Conservation (phyloP, 352 stramenopile genomes). For the Albugo laibachii region DNA sequence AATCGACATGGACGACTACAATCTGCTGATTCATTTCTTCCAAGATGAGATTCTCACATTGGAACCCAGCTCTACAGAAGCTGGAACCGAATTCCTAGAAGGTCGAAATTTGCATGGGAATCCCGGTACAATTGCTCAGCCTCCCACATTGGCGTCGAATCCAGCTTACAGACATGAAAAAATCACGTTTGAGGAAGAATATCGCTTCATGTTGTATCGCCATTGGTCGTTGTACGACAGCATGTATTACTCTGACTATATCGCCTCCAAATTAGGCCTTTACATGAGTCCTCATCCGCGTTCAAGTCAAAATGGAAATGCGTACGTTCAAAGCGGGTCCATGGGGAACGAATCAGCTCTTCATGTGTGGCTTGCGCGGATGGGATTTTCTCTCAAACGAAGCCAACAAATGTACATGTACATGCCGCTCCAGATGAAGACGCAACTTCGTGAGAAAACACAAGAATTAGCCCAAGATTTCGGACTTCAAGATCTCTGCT, state of each 20-base stretch:
- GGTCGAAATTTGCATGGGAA: not conserved
- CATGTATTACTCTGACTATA: conserved; percentile 93
- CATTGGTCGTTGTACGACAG: conserved; percentile 89
- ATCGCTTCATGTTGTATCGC: conserved; percentile 93
- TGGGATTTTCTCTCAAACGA: conserved; percentile 91
- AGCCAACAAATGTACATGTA: conserved; percentile 92
- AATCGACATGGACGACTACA: conserved; percentile 87
- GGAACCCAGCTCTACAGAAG: conserved; percentile 3
- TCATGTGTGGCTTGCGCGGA: conserved; percentile 91
- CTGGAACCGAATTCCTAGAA: conserved; percentile 1
- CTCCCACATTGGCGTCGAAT: conserved; percentile 7
- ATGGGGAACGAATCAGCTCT: conserved; percentile 14
- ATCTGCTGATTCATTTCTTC: conserved; percentile 70
- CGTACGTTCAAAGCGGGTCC: not conserved
- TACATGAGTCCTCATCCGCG: conserved; percentile 16
- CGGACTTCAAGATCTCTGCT: conserved; percentile 90
- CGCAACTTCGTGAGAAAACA: conserved; percentile 83
- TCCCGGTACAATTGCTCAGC: not conserved
- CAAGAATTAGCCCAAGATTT: conserved; percentile 87
- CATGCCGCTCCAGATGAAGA: conserved; percentile 85
- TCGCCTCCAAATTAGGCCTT: conserved; percentile 77
- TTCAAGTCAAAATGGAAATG: conserved; percentile 3
- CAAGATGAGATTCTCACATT: conserved; percentile 81
- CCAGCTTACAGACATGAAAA: conserved; percentile 57
- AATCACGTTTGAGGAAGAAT: conserved; percentile 83